Conservation (phyloP, 768 basidiomycete genomes). For the Xerocomellus dryophilus region DNA sequence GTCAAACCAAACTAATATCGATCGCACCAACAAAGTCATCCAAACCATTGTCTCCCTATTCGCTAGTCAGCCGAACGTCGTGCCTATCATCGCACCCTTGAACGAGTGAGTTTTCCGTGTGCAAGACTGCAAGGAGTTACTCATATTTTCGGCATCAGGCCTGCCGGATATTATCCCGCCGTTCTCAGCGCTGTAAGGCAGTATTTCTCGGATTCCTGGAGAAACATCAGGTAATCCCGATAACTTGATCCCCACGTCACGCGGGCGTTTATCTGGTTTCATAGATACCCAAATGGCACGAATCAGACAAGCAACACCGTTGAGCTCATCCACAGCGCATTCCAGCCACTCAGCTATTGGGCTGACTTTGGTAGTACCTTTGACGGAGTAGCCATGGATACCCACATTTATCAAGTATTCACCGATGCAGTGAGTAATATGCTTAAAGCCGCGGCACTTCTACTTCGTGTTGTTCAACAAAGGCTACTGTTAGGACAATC, state of each 20-base stretch:
- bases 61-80: conserved; percentile 44
- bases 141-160: conserved; percentile 39
- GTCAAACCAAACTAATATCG: conserved; percentile 57
- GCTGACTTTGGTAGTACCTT: conserved; percentile 44
- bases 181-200: conserved; percentile 51
- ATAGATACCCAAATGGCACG: conserved; percentile 42
- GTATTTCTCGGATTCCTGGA: conserved; percentile 77
- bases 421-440: conserved; percentile 47
- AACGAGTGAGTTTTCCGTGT: conserved; percentile 58
- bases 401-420: conserved; percentile 79
- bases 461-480: neutral
- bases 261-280: conserved; percentile 1
- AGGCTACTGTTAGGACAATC: conserved; percentile 42
- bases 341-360: conserved; percentile 74
- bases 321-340: conserved; percentile 74
- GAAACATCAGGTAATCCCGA: conserved; percentile 56
- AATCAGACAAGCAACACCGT: conserved; percentile 48
- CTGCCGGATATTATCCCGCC: conserved; percentile 57
- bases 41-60: conserved; percentile 60
- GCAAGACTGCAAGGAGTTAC: neutral
- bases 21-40: conserved; percentile 65
- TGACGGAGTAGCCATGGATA: conserved; percentile 74
- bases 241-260: neutral
- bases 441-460: neutral
- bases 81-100: conserved; percentile 68